Conservation (phyloP, 371 early-diverging fungal species). For the Smittium culicis region DNA sequence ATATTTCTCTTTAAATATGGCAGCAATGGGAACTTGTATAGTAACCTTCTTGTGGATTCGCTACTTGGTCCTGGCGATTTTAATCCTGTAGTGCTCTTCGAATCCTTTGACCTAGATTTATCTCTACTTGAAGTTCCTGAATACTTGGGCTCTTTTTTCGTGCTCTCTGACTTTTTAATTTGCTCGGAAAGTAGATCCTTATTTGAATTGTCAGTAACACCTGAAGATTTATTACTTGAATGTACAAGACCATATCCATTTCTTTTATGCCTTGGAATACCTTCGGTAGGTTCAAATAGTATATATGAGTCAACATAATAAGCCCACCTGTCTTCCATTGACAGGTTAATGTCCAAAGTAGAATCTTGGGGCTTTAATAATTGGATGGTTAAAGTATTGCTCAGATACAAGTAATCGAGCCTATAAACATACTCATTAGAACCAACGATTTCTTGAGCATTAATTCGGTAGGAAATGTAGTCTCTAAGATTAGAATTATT, state of each 20-base stretch:
- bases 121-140: conserved; percentile 12
- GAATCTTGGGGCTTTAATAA: conserved; percentile 74
- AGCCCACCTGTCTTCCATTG: conserved; percentile 80
- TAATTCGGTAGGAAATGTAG: conserved; percentile 66
- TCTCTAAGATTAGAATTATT: conserved; percentile 46
- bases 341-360: conserved; percentile 50
- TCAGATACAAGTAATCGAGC: conserved; percentile 61
- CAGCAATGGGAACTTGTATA: not conserved
- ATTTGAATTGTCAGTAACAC: not conserved
- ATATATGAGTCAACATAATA: conserved; percentile 87
- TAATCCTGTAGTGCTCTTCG: not conserved
- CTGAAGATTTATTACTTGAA: not conserved
- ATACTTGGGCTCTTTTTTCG: not conserved
- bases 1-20: conserved; percentile 1
- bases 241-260: not conserved
- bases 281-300: conserved; percentile 57
- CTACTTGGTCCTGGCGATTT: too few relatives aligned
- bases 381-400: conserved; percentile 60
- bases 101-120: conserved; percentile 11
- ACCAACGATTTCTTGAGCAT: conserved; percentile 59
- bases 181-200: not conserved
- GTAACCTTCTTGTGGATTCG: not conserved
- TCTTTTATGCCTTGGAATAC: conserved; percentile 34
- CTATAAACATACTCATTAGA: conserved; percentile 74
- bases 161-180: not conserved